phyloP scores from a whole-genome alignment of 179 eudicot genomes.

The Corrigiola litoralis region DNA sequence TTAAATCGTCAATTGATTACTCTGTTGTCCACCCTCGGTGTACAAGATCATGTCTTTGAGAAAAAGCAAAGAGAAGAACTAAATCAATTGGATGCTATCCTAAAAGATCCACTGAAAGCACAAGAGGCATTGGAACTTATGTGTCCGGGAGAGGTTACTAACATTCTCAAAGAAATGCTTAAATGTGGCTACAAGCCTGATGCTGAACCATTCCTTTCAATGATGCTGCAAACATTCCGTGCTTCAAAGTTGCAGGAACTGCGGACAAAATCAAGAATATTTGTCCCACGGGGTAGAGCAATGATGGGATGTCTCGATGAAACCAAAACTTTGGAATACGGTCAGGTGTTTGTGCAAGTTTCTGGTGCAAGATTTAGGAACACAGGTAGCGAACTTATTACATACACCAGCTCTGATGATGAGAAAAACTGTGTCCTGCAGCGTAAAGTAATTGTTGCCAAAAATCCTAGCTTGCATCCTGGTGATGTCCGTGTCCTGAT shows the following conservation, averaged over 20 bases:
- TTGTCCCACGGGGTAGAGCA: slow-evolving; percentile 62
- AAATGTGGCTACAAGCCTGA: slow-evolving; percentile 83
- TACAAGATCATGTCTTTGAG: slow-evolving; percentile 55
- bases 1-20: slow-evolving; percentile 81
- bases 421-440: slow-evolving; percentile 25
- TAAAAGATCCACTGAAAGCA: slow-evolving; percentile 66
- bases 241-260: slow-evolving; percentile 80
- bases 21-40: slow-evolving; percentile 83
- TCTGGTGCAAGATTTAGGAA: slow-evolving; percentile 40
- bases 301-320: slow-evolving; percentile 98
- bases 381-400: slow-evolving; percentile 26
- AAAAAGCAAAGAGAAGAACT: slow-evolving; percentile 78
- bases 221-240: slow-evolving; percentile 86
- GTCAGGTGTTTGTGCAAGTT: slow-evolving; percentile 83
- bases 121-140: slow-evolving; percentile 73
- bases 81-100: slow-evolving; percentile 50
- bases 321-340: slow-evolving; percentile 65
- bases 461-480: slow-evolving; percentile 95
- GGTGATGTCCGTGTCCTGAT: slow-evolving; percentile 81
- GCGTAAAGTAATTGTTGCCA: slow-evolving; percentile 76
- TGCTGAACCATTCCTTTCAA: slow-evolving; percentile 77
- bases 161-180: slow-evolving; percentile 78
- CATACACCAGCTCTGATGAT: slow-evolving; percentile 14
- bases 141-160: slow-evolving; percentile 81
- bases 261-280: slow-evolving; percentile 66